phyloP scores from a whole-genome alignment of 2,329 filamentous ascomycete species.

The Fusarium palustre region DNA sequence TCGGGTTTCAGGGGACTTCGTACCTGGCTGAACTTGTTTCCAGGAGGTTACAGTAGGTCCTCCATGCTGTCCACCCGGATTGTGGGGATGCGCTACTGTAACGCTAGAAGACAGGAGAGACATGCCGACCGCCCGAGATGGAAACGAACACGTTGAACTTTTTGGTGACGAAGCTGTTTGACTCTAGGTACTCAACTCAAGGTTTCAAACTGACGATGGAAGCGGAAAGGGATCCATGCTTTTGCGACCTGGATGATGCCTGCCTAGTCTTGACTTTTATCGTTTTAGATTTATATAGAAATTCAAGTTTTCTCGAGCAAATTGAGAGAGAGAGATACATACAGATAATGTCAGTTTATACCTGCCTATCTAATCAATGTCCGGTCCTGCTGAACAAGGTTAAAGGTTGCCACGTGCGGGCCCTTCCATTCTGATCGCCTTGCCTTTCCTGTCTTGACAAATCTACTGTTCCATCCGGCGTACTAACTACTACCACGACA shows the following conservation, averaged over 20 bases:
- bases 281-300: background rate
- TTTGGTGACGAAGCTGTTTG: conserved; percentile 28
- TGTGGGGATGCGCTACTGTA: conserved; percentile 36
- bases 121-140: conserved; percentile 38
- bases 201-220: conserved; percentile 6
- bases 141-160: conserved; percentile 51
- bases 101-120: conserved; percentile 33
- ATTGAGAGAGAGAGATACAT: background rate
- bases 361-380: no score
- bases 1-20: conserved; percentile 23
- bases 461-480: conserved; percentile 27
- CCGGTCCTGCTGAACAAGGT: conserved; percentile 14
- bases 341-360: background rate
- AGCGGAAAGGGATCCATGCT: conserved; percentile 18
- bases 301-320: background rate
- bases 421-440: conserved; percentile 42
- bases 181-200: background rate
- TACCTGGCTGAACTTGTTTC: background rate
- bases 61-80: conserved; percentile 12
- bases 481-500: conserved; percentile 46
- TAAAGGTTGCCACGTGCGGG: conserved; percentile 50
- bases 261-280: background rate
- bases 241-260: conserved; percentile 15
- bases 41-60: conserved; percentile 10
- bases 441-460: conserved; percentile 46